These are phyloP conservation scores for Lecanicillium sp. DNA, from an alignment of 2,329 filamentous ascomycete species.

Conservation along the genomic window DNA sequence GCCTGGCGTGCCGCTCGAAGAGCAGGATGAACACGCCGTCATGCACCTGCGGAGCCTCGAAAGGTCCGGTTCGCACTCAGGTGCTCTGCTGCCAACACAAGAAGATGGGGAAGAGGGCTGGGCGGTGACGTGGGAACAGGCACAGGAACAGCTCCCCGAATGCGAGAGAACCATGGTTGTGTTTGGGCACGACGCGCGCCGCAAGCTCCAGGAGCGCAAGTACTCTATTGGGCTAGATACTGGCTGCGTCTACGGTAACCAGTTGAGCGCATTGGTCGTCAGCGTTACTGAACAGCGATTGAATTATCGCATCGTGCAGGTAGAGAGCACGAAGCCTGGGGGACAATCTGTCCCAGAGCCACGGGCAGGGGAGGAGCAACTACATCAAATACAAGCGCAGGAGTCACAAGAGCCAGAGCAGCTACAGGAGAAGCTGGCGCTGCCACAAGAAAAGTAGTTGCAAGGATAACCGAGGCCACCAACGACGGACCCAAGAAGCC, in stretches of 20 bases:
- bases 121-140: conserved; percentile 11
- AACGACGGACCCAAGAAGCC: too few species aligned
- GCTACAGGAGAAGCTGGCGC: too few species aligned
- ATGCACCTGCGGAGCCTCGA: conserved; percentile 82
- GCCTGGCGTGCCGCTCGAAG: conserved; percentile 58
- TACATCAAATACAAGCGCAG: too few species aligned
- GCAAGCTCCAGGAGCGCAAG: conserved; percentile 47
- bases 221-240: conserved; percentile 79
- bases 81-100: conserved; percentile 30
- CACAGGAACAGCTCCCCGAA: conserved; percentile 16
- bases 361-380: too few species aligned
- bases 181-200: conserved; percentile 75
- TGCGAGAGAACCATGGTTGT: conserved; percentile 50
- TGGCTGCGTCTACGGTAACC: conserved; percentile 62
- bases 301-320: conserved; percentile 7
- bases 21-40: conserved; percentile 64
- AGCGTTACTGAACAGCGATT: neutral
- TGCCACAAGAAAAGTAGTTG: too few species aligned
- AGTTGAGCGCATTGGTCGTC: neutral
- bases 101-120: conserved; percentile 9
- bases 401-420: too few species aligned
- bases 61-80: neutral
- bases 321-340: conserved; percentile 1
- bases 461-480: too few species aligned
- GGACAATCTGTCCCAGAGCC: too few species aligned